These are phyloP conservation scores for Coemansia sp. DNA, from an alignment of 192 early-diverging fungal genomes.

Conservation along the genomic window DNA sequence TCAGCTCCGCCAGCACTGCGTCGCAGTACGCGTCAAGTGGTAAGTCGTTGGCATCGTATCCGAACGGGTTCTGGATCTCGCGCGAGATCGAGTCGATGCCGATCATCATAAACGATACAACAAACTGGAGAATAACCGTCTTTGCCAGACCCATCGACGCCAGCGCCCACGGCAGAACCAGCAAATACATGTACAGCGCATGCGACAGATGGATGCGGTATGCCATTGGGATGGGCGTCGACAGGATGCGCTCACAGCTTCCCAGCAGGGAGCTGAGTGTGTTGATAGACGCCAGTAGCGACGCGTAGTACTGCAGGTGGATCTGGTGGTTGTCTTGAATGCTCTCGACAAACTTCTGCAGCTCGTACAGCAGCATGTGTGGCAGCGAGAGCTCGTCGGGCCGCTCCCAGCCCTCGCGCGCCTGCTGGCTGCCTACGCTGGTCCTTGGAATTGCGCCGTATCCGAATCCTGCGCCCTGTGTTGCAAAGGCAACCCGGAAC, in stretches of 20 bases:
- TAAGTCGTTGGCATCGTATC: conserved; percentile 75
- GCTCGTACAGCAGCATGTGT: conserved; percentile 61
- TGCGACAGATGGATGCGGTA: conserved; percentile 90
- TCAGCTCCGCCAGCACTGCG: conserved; percentile 41
- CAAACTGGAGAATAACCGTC: conserved; percentile 68
- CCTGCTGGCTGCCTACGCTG: conserved; percentile 21
- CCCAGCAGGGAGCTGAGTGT: conserved; percentile 61
- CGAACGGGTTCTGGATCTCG: conserved; percentile 95
- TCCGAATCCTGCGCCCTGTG: conserved; percentile 22
- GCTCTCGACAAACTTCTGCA: conserved; percentile 58
- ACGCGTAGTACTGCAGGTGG: conserved; percentile 41
- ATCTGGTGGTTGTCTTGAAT: conserved; percentile 53
- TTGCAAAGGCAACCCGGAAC: conserved; percentile 45
- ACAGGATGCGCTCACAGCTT: conserved; percentile 79
- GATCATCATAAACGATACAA: conserved; percentile 73
- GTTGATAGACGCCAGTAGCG: conserved; percentile 56
- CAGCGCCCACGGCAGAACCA: conserved; percentile 81
- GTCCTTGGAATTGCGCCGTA: conserved; percentile 35
- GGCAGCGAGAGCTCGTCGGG: conserved; percentile 45
- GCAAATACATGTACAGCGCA: conserved; percentile 70
- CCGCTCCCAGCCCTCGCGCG: conserved; percentile 44
- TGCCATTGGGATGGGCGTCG: conserved; percentile 84
- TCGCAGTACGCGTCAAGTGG: conserved; percentile 61
- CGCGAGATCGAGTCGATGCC: conserved; percentile 84
- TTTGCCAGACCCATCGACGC: conserved; percentile 56